A percentile compares a stretch with the other conserved stretches of the same genome.
These are phyloP conservation scores for Yarrowia hollandica DNA, from an alignment of 805 yeast genomes.

Conservation along the genomic window DNA sequence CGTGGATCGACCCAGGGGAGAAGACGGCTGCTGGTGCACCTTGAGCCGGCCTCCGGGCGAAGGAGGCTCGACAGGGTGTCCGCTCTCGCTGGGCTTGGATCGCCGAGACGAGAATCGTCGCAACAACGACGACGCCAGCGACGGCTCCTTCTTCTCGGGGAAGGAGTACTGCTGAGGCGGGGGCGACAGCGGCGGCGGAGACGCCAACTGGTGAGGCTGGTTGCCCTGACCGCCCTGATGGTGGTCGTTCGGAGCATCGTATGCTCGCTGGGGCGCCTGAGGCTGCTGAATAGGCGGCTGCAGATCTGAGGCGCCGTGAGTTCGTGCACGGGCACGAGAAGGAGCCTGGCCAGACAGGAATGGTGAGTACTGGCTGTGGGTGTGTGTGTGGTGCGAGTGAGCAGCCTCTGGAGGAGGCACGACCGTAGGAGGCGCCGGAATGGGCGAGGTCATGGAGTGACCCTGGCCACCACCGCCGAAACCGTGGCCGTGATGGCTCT, in stretches of 20 bases:
- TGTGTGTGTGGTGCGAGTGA: constrained; percentile 15
- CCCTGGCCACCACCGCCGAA: too few species aligned
- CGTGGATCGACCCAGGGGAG: constrained; percentile 31
- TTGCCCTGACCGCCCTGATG: background rate
- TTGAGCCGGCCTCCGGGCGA: constrained; percentile 8
- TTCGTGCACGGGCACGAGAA: background rate
- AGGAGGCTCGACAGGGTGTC: background rate
- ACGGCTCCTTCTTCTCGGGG: constrained; percentile 23
- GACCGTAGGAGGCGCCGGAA: constrained; percentile 3
- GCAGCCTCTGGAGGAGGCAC: constrained; percentile 25
- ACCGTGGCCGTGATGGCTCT: background rate
- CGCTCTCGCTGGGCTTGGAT: constrained; percentile 7
- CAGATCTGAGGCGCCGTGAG: constrained; percentile 5
- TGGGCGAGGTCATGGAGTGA: too few species aligned
- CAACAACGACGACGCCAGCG: constrained; percentile 34
- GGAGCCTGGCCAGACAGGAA: constrained; percentile 27
- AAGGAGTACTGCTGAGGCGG: constrained; percentile 26
- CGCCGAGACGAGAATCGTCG: constrained; percentile 35
- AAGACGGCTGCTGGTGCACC: constrained; percentile 19
- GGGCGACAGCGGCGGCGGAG: constrained; percentile 14
- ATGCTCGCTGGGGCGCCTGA: constrained; percentile 7
- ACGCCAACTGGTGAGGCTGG: constrained; percentile 1
- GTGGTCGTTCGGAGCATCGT: constrained; percentile 16
- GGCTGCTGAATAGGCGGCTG: background rate
- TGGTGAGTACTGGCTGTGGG: constrained; percentile 16